Evolutionary conservation across 768 basidiomycete species (phyloP).

Genomic region (Lentinula aciculospora): DNA sequence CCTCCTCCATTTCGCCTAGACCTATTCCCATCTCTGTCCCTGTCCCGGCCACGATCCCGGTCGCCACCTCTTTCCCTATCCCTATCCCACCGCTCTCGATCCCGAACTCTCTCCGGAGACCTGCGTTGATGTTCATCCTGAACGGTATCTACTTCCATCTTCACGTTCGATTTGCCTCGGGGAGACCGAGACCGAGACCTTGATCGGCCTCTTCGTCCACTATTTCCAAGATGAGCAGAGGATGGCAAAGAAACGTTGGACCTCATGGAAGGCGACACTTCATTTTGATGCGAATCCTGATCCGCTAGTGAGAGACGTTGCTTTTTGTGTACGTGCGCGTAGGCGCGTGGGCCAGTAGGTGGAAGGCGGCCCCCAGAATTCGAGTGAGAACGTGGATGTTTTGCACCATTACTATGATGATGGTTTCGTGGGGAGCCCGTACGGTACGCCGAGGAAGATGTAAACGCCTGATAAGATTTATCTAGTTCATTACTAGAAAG

Average conservation of each 20-base stretch:
- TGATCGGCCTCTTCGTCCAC: background rate
- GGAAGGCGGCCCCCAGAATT: slow-evolving; percentile 38
- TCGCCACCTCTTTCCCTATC: slow-evolving; percentile 19
- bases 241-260: slow-evolving; percentile 13
- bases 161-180: slow-evolving; percentile 18
- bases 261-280: slow-evolving; percentile 20
- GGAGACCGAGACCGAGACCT: slow-evolving; percentile 5
- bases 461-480: slow-evolving; percentile 65
- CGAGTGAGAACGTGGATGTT: slow-evolving; percentile 40
- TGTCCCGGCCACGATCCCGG: slow-evolving; percentile 28
- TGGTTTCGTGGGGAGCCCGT: background rate
- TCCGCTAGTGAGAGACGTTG: slow-evolving; percentile 59
- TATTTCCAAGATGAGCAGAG: background rate
- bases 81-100: slow-evolving; percentile 7
- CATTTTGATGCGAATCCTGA: slow-evolving; percentile 11
- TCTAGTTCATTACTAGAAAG: slow-evolving; percentile 63
- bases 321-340: slow-evolving; percentile 51
- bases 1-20: slow-evolving; percentile 38
- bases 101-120: slow-evolving; percentile 21
- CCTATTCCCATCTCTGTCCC: slow-evolving; percentile 30
- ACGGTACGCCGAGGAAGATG: slow-evolving; percentile 29
- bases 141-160: slow-evolving; percentile 20
- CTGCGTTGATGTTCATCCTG: slow-evolving; percentile 40
- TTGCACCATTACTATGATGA: slow-evolving; percentile 28
- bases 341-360: slow-evolving; percentile 74